Percentiles rank a stretch among this genome's conserved stretches.
Evolutionary conservation across 805 yeast species (phyloP).

Genomic region (Zygosaccharomyces gambellarensis): DNA sequence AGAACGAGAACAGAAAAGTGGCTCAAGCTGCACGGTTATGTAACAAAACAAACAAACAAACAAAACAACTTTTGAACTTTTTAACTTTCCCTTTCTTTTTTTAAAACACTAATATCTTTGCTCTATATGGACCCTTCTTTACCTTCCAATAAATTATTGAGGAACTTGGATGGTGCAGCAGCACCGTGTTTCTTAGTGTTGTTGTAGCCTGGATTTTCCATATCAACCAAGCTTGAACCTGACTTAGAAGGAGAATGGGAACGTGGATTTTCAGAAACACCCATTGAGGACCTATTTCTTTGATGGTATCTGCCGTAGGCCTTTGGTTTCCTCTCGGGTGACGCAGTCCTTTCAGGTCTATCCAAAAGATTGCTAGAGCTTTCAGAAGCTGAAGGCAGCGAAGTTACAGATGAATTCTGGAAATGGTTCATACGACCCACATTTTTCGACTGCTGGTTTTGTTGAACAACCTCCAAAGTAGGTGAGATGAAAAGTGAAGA

Average conservation of each 20-base stretch:
- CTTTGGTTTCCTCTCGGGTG: constrained; percentile 29
- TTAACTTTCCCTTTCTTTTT: not conserved
- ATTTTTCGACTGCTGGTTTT: constrained; percentile 31
- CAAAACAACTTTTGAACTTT: constrained; percentile 1
- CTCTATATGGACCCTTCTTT: not conserved
- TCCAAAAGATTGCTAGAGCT: constrained; percentile 8
- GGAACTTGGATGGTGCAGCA: constrained; percentile 25
- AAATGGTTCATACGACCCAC: constrained; percentile 19
- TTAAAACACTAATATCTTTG: not conserved
- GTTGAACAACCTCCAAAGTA: constrained; percentile 65
- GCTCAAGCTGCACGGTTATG: constrained; percentile 40
- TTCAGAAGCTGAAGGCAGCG: constrained; percentile 13
- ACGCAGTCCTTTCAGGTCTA: constrained; percentile 30
- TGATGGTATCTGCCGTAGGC: constrained; percentile 37
- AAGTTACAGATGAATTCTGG: constrained; percentile 13
- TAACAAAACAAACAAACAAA: constrained; percentile 18
- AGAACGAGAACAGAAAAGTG: constrained; percentile 33
- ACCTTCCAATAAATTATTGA: constrained; percentile 27
- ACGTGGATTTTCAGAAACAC: constrained; percentile 13
- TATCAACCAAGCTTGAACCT: not conserved
- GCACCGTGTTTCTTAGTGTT: constrained; percentile 5
- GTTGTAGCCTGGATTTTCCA: not conserved
- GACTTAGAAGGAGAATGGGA: not conserved
- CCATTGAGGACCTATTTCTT: constrained; percentile 37
- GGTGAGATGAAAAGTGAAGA: constrained; percentile 67